Conservation (phyloP, 2,329 filamentous ascomycete species). For the Ceratocystis lukuohia region DNA sequence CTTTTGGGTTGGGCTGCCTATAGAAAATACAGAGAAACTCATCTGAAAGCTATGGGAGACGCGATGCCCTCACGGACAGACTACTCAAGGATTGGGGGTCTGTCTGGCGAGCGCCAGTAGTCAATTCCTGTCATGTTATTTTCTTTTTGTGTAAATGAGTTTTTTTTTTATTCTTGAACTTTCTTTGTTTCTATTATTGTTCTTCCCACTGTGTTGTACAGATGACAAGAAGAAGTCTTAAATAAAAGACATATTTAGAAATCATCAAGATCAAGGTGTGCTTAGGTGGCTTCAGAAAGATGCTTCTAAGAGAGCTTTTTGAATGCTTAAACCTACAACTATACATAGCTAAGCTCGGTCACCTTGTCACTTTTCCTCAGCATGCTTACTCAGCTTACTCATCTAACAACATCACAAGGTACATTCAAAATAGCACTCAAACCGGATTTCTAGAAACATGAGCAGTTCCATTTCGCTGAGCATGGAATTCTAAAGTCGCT, state of each 20-base stretch:
- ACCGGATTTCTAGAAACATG: background rate
- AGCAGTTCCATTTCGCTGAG: background rate
- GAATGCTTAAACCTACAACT: too few species aligned
- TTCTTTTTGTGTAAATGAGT: background rate
- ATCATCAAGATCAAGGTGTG: too few species aligned
- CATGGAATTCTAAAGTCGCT: background rate
- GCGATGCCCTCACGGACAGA: constrained; percentile 3
- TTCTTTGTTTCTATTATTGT: background rate
- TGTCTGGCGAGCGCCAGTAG: background rate
- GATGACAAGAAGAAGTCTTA: background rate
- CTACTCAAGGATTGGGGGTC: constrained; percentile 9
- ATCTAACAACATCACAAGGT: too few species aligned
- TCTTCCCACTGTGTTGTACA: background rate
- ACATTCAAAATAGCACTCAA: background rate
- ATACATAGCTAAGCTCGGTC: too few species aligned
- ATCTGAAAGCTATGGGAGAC: background rate
- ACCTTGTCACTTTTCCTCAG: too few species aligned
- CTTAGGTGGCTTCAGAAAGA: too few species aligned
- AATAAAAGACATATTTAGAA: too few species aligned
- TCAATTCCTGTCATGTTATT: background rate
- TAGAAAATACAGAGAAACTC: constrained; percentile 10
- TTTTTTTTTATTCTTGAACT: background rate
- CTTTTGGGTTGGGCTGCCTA: constrained; percentile 47
- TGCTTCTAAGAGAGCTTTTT: too few species aligned
- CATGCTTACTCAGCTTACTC: too few species aligned